Percentiles rank a stretch among this genome's conserved stretches.
Evolutionary conservation across 1,284 basidiomycete species (phyloP).

Genomic region (Malassezia sympodialis): DNA sequence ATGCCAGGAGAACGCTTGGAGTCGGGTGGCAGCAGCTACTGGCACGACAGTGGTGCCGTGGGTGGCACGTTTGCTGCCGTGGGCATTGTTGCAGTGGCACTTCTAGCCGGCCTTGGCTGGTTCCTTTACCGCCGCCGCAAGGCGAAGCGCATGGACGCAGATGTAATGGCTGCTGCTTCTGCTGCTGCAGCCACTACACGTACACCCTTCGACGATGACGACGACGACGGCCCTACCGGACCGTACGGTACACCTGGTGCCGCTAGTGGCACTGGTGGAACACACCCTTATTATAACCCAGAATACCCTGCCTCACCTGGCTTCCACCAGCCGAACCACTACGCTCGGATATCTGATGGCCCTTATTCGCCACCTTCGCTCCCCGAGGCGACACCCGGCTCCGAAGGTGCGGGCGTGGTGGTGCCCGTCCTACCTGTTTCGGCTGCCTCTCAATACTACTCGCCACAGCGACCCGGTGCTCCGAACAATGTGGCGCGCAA

Average conservation of each 20-base stretch:
- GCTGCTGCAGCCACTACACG: constrained; percentile 43
- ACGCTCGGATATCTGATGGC: not conserved
- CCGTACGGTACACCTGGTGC: not conserved
- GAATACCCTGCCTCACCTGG: constrained; percentile 3
- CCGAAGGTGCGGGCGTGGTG: not conserved
- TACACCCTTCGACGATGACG: constrained; percentile 42
- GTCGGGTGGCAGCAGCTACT: constrained; percentile 23
- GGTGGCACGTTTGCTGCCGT: constrained; percentile 46
- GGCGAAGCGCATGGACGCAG: constrained; percentile 45
- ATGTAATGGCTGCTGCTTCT: constrained; percentile 44
- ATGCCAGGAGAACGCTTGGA: not conserved
- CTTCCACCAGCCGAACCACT: constrained; percentile 12
- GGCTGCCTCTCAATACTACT: not conserved
- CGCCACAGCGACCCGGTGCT: not conserved
- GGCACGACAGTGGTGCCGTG: constrained; percentile 41
- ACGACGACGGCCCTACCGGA: constrained; percentile 32
- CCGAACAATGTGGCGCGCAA: not conserved
- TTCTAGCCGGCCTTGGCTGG: constrained; percentile 34
- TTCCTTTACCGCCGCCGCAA: constrained; percentile 36
- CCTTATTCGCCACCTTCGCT: not conserved
- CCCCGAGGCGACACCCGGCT: not conserved
- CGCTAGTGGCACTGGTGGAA: not conserved
- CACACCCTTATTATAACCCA: constrained; percentile 4
- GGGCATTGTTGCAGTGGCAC: constrained; percentile 32
- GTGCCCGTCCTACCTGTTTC: not conserved